A percentile compares a stretch with the other conserved stretches of the same genome.
These are phyloP conservation scores for Fusarium caatingaense DNA, from an alignment of 2,329 filamentous ascomycete species.

Conservation along the genomic window DNA sequence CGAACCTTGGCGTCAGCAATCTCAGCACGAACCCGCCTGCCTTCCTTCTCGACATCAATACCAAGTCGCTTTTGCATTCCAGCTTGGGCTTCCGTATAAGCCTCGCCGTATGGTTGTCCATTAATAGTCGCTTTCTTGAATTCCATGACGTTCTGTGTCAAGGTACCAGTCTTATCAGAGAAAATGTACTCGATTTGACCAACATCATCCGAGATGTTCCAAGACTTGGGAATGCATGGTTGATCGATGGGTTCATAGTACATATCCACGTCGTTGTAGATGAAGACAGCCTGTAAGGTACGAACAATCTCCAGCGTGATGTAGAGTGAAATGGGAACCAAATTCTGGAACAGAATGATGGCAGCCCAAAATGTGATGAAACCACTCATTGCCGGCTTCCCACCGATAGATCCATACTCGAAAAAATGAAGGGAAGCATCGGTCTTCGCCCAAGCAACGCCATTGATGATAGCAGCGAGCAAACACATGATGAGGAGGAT, in stretches of 20 bases:
- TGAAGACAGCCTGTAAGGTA: constrained; percentile 93
- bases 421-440: constrained; percentile 84
- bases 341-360: constrained; percentile 95
- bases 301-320: constrained; percentile 97
- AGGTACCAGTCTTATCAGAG: constrained; percentile 95
- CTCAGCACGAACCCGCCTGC: constrained; percentile 75
- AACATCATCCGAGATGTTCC: constrained; percentile 98
- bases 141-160: constrained; percentile 99
- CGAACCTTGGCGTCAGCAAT: constrained; percentile 81
- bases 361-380: constrained; percentile 98
- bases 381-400: constrained; percentile 79
- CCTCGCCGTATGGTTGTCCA: constrained; percentile 95
- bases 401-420: constrained; percentile 86
- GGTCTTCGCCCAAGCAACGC: constrained; percentile 79
- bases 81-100: constrained; percentile 95
- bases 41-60: constrained; percentile 85
- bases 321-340: constrained; percentile 98
- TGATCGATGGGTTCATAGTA: constrained; percentile 96
- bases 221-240: constrained; percentile 95
- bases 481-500: constrained; percentile 92
- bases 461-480: constrained; percentile 85
- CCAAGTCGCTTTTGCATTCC: constrained; percentile 95
- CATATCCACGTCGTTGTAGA: constrained; percentile 96
- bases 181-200: constrained; percentile 99
- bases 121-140: constrained; percentile 99